Base-by-base conservation (phyloP, 331 rosid genomes). In the Stylosanthes scabra region DNA sequence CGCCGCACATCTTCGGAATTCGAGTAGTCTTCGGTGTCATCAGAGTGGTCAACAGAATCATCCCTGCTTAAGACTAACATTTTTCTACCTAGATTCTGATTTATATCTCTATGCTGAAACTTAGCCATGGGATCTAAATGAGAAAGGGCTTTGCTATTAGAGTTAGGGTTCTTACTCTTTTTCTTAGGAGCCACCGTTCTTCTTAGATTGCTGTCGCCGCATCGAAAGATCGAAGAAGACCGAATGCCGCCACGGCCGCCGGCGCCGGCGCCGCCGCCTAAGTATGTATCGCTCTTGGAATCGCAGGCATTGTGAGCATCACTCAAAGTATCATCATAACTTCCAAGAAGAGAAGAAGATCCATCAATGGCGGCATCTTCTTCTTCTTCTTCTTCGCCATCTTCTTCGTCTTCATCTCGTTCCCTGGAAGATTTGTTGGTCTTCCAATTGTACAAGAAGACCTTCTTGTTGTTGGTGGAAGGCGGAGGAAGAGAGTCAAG, bases 361-460 rank as follows among this genome's bases (percentile, higher is more conserved):
- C 83, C 96, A 20, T 81, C 88, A 11, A 56, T 74, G 11, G 28
- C 86, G 6, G 59, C 88, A 3, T 63, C 81, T 8, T 65, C 87
- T 7, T 70, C 88, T 7, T 70, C 88, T 9, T 77, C 83, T 4
- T 59, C 84, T 7, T 68, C 87, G 7, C 68, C 88, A 12, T 77
- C 83, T 4, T 59, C 84, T 11, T 68, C 83, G 4, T 52, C 55
- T 15, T 50, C 55, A 59, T 83, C 78, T 69, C 76, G 86, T 74
- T 87, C 88, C 46, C 87, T 86, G 0, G 91, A 79, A 1, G 95
- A 91, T 64, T 85, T 88, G 75, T 83, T 76, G 78, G 74, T 83
- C 83, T 87, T 90, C 99, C 97, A 95, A 75, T 95, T 95, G 81
- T 70, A 90, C 80, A 95, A 74, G 79, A 90, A 95, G 1, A 95